Base-by-base conservation (phyloP, 805 yeast species). In the Kluyveromyces wickerhamii region DNA sequence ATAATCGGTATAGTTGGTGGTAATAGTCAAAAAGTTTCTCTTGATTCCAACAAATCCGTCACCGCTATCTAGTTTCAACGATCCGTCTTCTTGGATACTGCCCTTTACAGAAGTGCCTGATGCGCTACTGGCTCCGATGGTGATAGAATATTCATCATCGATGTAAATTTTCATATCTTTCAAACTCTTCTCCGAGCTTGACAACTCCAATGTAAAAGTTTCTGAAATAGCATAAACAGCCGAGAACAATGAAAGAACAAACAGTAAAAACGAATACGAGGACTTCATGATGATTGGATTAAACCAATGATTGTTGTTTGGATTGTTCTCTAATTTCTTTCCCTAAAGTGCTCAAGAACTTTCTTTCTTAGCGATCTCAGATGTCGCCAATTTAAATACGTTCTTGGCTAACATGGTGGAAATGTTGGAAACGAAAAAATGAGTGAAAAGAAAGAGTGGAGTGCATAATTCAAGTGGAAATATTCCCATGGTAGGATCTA, bases 41-140 rank as follows among this genome's bases (percentile, higher is more conserved):
- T 26, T 26, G 9, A 26, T 26, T 7, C 29, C 29, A 16, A 26
- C 18, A n/a, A 26, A 26, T n/a, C n/a, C n/a, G 9, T 26, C 19
- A 5, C 18, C 29, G 18, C 6, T 7, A 13, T 19, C 29, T 19
- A 26, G 16, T 26, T 26, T 26, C 18, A 26, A 26, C 11, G 29
- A 9, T 5, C 29, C 29, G 12, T 26, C 29, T 5, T 13, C 29
- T 16, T 26, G 29, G 16, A 26, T 26, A 14, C 6, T 14, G 16
- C 29, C 29, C 16, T 14, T 19, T 14, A 26, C 5, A 7, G 10
- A 6, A 16, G 9, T 13, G 12, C 18, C 19, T 11, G 27, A 11
- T 7, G 29, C n/a, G n/a, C n/a, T n/a, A n/a, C n/a, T n/a, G n/a
- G n/a, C n/a, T n/a, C n/a, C n/a, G n/a, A n/a, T n/a, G n/a, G n/a